phyloP scores from a whole-genome alignment of 2,329 filamentous ascomycete species.

The Diaporthe capsici region DNA sequence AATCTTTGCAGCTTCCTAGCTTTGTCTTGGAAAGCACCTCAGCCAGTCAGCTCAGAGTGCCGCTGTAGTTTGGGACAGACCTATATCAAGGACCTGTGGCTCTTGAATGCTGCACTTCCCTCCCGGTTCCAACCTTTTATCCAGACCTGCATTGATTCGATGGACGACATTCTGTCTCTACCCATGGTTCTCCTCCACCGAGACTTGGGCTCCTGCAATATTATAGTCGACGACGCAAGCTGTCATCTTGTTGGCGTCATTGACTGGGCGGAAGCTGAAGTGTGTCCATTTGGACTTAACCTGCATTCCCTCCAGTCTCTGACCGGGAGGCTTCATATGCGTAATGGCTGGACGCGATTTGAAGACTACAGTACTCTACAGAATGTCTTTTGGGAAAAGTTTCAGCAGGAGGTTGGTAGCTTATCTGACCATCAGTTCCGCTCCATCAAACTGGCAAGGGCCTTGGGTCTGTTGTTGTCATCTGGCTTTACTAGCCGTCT shows the following conservation, averaged over 20 bases:
- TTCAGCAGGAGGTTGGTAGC: neutral
- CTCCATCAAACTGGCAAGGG: neutral
- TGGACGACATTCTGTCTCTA: neutral
- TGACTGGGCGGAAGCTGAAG: constrained; percentile 7
- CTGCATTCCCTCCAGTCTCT: neutral
- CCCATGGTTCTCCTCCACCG: constrained; percentile 3
- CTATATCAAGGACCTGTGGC: neutral
- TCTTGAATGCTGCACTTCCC: neutral
- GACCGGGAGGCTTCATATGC: neutral
- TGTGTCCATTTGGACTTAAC: constrained; percentile 1
- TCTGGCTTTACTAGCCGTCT: neutral
- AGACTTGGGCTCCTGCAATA: neutral
- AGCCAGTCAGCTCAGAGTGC: neutral
- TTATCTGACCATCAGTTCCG: neutral
- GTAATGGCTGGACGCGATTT: neutral
- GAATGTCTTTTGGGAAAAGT: neutral
- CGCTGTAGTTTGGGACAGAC: neutral
- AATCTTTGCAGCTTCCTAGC: neutral
- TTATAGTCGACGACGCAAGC: neutral
- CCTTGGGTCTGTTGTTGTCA: neutral
- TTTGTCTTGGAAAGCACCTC: neutral
- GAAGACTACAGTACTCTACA: neutral
- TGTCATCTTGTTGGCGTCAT: neutral
- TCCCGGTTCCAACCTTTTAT: neutral
- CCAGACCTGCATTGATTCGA: neutral